Evolutionary conservation across 345 rosid species (phyloP).

Genomic region (Iberis pinnata): DNA sequence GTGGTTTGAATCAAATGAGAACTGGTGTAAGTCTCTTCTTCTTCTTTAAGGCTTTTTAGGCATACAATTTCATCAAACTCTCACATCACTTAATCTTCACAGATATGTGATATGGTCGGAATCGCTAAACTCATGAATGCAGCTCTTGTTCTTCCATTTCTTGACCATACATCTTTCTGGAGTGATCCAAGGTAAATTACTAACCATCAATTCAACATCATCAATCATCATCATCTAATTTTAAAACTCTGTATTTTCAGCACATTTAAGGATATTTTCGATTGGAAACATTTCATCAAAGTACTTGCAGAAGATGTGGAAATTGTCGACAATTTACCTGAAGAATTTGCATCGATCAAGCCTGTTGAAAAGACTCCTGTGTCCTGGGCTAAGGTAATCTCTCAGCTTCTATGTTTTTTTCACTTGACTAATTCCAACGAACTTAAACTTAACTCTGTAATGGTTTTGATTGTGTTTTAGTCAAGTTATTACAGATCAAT

Average conservation of each 20-base stretch:
- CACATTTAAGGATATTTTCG: conserved; percentile 61
- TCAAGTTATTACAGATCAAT: conserved; percentile 47
- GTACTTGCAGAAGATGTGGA: conserved; percentile 45
- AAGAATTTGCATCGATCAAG: conserved; percentile 28
- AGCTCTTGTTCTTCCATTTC: conserved; percentile 53
- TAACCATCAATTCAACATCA: background rate
- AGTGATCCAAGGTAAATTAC: conserved; percentile 53
- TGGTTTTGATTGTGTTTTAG: conserved; percentile 26
- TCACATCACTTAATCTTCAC: conserved; percentile 5
- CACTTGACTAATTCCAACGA: background rate
- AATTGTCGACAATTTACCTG: conserved; percentile 48
- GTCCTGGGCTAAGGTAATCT: conserved; percentile 60
- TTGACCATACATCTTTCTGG: conserved; percentile 77
- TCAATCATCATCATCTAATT: background rate
- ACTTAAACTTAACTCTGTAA: conserved; percentile 7
- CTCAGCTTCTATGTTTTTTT: background rate
- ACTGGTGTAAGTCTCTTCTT: conserved; percentile 43
- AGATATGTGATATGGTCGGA: conserved; percentile 79
- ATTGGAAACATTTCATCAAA: conserved; percentile 56
- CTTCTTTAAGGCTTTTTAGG: background rate
- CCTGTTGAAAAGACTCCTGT: conserved; percentile 45
- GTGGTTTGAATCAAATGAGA: conserved; percentile 90
- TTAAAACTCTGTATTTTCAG: conserved; percentile 22
- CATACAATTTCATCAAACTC: background rate
- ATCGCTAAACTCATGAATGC: conserved; percentile 69